phyloP scores from a whole-genome alignment of 1,284 basidiomycete species.

The Cryptococcus deneoformans region DNA sequence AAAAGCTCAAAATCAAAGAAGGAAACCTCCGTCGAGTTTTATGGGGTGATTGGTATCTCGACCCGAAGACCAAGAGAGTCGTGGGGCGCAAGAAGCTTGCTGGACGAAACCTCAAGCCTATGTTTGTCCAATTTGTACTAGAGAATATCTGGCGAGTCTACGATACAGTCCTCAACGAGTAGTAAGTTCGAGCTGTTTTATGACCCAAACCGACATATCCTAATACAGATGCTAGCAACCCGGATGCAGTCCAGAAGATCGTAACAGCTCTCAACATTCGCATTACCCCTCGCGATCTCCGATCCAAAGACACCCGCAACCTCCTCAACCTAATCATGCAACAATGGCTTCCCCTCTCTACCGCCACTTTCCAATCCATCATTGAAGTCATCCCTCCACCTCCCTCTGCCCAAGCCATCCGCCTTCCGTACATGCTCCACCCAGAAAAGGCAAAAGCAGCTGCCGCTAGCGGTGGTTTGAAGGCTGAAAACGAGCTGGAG shows the following conservation, averaged over 20 bases:
- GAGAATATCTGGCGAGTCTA: conserved; percentile 99
- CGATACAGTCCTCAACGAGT: conserved; percentile 77
- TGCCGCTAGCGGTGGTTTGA: conserved; percentile 27
- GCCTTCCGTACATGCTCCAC: conserved; percentile 92
- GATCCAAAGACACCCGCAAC: conserved; percentile 82
- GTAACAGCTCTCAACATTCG: conserved; percentile 78
- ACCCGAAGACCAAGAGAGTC: conserved; percentile 93
- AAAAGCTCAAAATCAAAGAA: conserved; percentile 90
- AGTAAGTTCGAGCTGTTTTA: conserved; percentile 59
- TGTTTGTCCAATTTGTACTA: conserved; percentile 96
- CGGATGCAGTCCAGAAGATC: conserved; percentile 87
- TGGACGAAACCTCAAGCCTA: conserved; percentile 84
- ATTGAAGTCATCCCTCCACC: conserved; percentile 93
- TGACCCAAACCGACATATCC: conserved; percentile 5
- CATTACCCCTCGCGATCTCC: conserved; percentile 83
- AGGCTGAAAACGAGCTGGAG: conserved; percentile 76
- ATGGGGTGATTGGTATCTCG: conserved; percentile 98
- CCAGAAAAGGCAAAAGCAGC: conserved; percentile 58
- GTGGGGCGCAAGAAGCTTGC: conserved; percentile 84
- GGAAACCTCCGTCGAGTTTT: conserved; percentile 79
- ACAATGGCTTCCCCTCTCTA: conserved; percentile 94
- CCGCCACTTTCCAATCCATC: conserved; percentile 86
- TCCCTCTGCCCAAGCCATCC: conserved; percentile 70
- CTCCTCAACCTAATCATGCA: conserved; percentile 85
- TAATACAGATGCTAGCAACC: conserved; percentile 58